phyloP scores from a whole-genome alignment of 2,329 filamentous ascomycete genomes.

The Mollisiaceae sp. region DNA sequence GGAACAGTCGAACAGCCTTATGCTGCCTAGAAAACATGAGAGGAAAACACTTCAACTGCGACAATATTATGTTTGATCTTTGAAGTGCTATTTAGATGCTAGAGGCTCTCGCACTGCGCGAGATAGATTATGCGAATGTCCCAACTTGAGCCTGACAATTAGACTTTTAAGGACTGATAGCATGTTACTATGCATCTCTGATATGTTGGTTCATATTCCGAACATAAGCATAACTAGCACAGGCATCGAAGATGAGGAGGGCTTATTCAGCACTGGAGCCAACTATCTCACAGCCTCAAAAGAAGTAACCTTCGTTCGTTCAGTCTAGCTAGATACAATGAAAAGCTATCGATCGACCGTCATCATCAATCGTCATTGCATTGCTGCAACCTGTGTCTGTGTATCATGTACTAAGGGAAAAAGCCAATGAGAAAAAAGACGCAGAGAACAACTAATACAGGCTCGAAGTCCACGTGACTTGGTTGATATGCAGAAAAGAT shows the following conservation, averaged over 20 bases:
- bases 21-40: too few relatives aligned
- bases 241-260: neutral
- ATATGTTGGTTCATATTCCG: neutral
- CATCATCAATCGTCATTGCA: constrained; percentile 6
- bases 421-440: neutral
- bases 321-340: neutral
- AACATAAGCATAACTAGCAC: neutral
- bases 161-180: too few relatives aligned
- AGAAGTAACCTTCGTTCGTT: neutral
- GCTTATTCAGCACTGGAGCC: neutral
- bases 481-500: constrained; percentile 5
- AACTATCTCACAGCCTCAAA: constrained; percentile 6
- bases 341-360: neutral
- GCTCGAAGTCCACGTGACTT: neutral
- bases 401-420: neutral
- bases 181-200: neutral
- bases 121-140: too few relatives aligned
- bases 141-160: too few relatives aligned
- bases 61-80: too few relatives aligned
- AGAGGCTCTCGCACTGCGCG: too few relatives aligned
- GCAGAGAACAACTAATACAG: constrained; percentile 10
- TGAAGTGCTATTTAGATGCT: too few relatives aligned
- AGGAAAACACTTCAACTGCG: too few relatives aligned
- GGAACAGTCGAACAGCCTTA: too few relatives aligned
- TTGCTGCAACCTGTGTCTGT: constrained; percentile 7